Base-by-base conservation (phyloP, 2,329 filamentous ascomycete species). In the Geosmithia flava region DNA sequence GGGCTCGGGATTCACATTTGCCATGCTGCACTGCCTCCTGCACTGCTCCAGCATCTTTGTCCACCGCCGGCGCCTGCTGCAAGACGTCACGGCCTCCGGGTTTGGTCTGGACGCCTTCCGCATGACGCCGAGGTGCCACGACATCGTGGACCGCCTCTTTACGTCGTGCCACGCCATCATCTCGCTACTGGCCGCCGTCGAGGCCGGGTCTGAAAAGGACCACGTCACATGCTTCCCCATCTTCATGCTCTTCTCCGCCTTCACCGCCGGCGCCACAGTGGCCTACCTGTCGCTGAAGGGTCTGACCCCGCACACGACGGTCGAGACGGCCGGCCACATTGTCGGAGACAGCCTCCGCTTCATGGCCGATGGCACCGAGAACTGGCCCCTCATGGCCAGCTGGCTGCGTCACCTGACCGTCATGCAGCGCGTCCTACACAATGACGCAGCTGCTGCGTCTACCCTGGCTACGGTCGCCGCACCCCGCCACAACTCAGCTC, bases 241-340 rank as follows among this genome's bases (percentile, higher is more conserved):
- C 48, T 78, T 79, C 52, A 80, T 81, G 77, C 66, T 80, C 13
- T 81, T 81, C 58, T 75, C 76, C 0, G 73, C 76, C 46, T 81
- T 81, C 52, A 80, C 76, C 0, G 75, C 76, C 2, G 76, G 76
- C 51, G 76, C 76, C 2, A 80, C 77, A 1, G 72, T 80, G 1
- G 77, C 77, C 13, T 81, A 79, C 60, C 68, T 81, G 29, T 78
- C 76, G n/a, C 68, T 81, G 44, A 80, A 80, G 63, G 75, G 76
- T 10, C 59, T 81, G 7, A 76, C 76, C 0, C 76, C 76, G 1
- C 62, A 67, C 15, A 75, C 75, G 51, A 73, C 74, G 20, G 71
- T 72, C 40, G 76, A 80, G 62, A 77, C 76, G 2, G 75, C 76
- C 2, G 69, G 69, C 17, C 68, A 69, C 46, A 76, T 81, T 44